These are phyloP conservation scores for Cyamopsis tetragonoloba DNA, from an alignment of 306 rosid genomes.

Conservation along the genomic window DNA sequence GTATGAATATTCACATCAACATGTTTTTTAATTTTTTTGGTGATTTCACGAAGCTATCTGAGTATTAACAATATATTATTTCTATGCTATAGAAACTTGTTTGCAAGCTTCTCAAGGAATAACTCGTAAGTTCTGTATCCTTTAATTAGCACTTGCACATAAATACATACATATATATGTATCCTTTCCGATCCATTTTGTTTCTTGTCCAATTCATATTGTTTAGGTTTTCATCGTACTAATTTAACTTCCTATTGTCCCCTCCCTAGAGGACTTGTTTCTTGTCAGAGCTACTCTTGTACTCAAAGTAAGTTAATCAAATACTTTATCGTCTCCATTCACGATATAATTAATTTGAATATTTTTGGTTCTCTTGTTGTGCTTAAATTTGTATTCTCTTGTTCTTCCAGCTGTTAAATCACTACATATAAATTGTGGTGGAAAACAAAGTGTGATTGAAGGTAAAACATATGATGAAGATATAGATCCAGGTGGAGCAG, in stretches of 20 bases:
- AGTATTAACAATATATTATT: not conserved
- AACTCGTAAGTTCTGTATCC: constrained; percentile 45
- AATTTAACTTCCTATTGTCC: constrained; percentile 12
- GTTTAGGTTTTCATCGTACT: constrained; percentile 1
- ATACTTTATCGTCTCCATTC: too few species aligned
- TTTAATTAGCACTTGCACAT: not conserved
- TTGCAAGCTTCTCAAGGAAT: constrained; percentile 44
- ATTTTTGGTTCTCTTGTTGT: not conserved
- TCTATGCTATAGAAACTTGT: constrained; percentile 43
- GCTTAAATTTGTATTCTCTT: not conserved
- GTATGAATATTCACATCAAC: constrained; percentile 30
- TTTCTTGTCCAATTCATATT: not conserved
- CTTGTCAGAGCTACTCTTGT: constrained; percentile 40
- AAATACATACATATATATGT: not conserved
- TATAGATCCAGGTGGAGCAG: not conserved
- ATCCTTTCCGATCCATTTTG: not conserved
- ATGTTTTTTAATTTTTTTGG: not conserved
- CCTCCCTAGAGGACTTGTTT: constrained; percentile 31
- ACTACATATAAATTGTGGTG: constrained; percentile 37
- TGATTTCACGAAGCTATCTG: not conserved
- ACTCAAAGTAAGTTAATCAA: constrained; percentile 33
- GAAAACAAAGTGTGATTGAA: not conserved
- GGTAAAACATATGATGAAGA: constrained; percentile 23
- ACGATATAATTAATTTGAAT: constrained; percentile 15
- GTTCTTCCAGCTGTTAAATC: constrained; percentile 1